Evolutionary conservation across 169 alveolate species (phyloP).

Genomic region (Eimeria zaria): DNA sequence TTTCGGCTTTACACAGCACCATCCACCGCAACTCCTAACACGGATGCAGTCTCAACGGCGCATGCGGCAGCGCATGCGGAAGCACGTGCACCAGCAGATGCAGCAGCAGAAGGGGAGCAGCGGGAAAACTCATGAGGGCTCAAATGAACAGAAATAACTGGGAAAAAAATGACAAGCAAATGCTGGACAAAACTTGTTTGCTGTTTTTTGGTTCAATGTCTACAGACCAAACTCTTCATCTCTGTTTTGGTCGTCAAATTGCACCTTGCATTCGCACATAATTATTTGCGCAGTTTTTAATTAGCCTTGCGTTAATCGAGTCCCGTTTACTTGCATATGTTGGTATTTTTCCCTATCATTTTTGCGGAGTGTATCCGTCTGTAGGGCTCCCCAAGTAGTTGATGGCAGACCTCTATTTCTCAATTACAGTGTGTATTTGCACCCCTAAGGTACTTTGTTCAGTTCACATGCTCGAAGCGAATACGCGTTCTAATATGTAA

Average conservation of each 20-base stretch:
- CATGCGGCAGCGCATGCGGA: background rate
- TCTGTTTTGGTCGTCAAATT: background rate
- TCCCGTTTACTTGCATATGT: background rate
- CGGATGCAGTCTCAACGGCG: background rate
- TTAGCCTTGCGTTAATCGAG: too few species aligned
- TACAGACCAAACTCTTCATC: background rate
- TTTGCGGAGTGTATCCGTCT: background rate
- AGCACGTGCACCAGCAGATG: background rate
- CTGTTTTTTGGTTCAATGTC: background rate
- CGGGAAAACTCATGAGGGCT: background rate
- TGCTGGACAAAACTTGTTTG: background rate
- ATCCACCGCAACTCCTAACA: background rate
- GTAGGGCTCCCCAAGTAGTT: background rate
- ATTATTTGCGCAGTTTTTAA: background rate
- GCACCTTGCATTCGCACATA: background rate
- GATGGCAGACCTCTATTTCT: background rate
- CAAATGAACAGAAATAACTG: background rate
- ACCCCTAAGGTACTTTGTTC: background rate
- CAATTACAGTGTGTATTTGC: background rate
- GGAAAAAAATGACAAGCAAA: background rate
- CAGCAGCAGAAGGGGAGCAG: background rate
- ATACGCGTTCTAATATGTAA: background rate
- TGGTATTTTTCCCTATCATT: background rate
- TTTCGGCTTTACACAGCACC: conserved; percentile 1
- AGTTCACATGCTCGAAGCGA: background rate